Percentiles rank a stretch among this genome's conserved stretches.
These are phyloP conservation scores for Stagonosporopsis vannaccii DNA, from an alignment of 2,329 filamentous ascomycete species.

Conservation along the genomic window DNA sequence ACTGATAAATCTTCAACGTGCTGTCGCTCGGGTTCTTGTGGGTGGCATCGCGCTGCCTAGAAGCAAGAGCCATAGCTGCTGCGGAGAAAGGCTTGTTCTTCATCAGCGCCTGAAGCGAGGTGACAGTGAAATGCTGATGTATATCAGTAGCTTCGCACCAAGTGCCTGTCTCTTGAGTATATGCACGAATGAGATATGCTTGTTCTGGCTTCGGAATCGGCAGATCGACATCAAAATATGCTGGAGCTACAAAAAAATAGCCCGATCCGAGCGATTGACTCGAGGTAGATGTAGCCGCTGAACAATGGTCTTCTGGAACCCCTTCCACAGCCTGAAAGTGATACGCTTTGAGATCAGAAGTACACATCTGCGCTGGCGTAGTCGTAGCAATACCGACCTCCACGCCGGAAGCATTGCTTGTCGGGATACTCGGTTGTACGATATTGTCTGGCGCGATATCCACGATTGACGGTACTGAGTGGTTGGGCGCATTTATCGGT, in stretches of 20 bases:
- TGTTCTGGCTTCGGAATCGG: neutral
- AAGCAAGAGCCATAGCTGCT: slow-evolving; percentile 5
- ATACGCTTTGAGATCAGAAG: too few relatives aligned
- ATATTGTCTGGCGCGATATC: too few relatives aligned
- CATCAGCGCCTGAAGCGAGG: neutral
- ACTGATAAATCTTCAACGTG: neutral
- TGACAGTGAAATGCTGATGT: neutral
- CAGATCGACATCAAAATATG: neutral
- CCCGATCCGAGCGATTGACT: neutral
- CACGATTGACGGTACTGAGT: too few relatives aligned
- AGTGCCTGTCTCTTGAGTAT: neutral
- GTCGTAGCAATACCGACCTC: too few relatives aligned
- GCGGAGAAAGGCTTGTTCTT: neutral
- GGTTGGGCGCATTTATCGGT: too few relatives aligned
- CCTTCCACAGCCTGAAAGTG: too few relatives aligned
- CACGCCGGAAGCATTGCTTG: too few relatives aligned
- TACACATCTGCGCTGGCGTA: too few relatives aligned
- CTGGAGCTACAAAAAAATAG: neutral
- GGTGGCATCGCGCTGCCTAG: neutral
- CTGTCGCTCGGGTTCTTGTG: neutral
- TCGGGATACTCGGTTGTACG: too few relatives aligned
- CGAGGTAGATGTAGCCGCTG: neutral
- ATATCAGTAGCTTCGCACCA: neutral
- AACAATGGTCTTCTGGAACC: too few relatives aligned
- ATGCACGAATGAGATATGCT: neutral